These are phyloP conservation scores for Termitomyces sp. DNA, from an alignment of 768 basidiomycete genomes.

Conservation along the genomic window DNA sequence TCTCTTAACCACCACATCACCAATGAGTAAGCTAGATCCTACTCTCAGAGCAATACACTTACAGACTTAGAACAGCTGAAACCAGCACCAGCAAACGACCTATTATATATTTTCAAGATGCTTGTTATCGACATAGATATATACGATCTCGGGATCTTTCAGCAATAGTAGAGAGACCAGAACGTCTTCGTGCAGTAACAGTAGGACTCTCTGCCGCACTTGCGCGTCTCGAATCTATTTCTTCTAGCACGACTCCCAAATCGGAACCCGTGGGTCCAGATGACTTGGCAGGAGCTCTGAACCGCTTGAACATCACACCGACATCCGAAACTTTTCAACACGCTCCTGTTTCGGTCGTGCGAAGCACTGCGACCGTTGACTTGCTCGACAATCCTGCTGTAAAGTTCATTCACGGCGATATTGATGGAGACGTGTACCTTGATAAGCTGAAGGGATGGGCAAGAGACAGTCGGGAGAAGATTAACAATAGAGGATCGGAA, in stretches of 20 bases:
- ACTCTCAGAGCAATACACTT: neutral
- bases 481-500: constrained; percentile 62
- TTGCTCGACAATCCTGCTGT: constrained; percentile 60
- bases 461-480: constrained; percentile 54
- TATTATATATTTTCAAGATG: constrained; percentile 62
- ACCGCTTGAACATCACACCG: constrained; percentile 34
- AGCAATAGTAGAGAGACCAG: constrained; percentile 84
- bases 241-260: neutral
- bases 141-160: constrained; percentile 76
- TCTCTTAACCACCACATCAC: neutral
- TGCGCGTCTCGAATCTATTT: constrained; percentile 57
- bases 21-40: neutral
- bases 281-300: constrained; percentile 44
- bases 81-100: constrained; percentile 1
- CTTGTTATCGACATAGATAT: constrained; percentile 70
- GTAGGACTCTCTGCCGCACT: constrained; percentile 79
- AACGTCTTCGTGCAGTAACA: constrained; percentile 81
- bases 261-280: constrained; percentile 21
- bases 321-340: constrained; percentile 5
- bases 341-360: constrained; percentile 40
- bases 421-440: constrained; percentile 64
- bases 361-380: constrained; percentile 51
- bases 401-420: constrained; percentile 70
- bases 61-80: neutral
- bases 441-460: constrained; percentile 60